Base-by-base conservation (phyloP, 164 flowering plant genomes). In the Kalanchoe fedtschenkoi region DNA sequence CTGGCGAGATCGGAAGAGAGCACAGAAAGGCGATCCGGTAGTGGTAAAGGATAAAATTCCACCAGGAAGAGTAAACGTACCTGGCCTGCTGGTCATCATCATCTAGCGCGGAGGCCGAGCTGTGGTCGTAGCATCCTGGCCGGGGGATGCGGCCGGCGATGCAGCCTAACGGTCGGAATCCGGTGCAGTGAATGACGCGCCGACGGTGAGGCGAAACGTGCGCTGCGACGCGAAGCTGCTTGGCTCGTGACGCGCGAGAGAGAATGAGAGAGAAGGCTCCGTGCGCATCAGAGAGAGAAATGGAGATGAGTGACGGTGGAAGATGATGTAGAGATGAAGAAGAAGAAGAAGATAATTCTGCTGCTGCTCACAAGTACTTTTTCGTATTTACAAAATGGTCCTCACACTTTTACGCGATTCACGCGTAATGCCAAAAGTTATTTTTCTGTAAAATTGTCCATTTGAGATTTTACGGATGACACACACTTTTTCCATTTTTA, bases 201-300 rank as follows among this genome's bases (percentile, higher is more conserved):
- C 57, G 69, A 30, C n/a, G n/a, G 53, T 32, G 38, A 41, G 55
- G 19, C 21, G 57, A 62, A 24, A 8, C 17, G 26, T 24, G 43
- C 37, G 53, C 62, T 35, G 43, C 46, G 38, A 72, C 68, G 69
- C 74, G 70, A 62, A 74, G 38, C 41, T 32, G 38, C 41, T 32
- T 53, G 74, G 75, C 74, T 72, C 73, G 60, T 60, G 68, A 68
- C 65, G 34, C 0, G 21, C 6, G 28, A 38, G 67, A 61, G 57
- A 26, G 66, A 56, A 8, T 7, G 21, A 8, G 22, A n/a, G 51
- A 44, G 21, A n/a, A 44, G 5, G 39, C 39, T 37, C 39, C 8
- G 51, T 6, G 51, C 51, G 22, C 51, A 6, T 21, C 22, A 35
- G 62, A 59, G 42, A 35, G 42, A 37, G 62, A 37, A 37, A 13